phyloP scores from a whole-genome alignment of 1,284 basidiomycete genomes.

The Ustilago nuda region DNA sequence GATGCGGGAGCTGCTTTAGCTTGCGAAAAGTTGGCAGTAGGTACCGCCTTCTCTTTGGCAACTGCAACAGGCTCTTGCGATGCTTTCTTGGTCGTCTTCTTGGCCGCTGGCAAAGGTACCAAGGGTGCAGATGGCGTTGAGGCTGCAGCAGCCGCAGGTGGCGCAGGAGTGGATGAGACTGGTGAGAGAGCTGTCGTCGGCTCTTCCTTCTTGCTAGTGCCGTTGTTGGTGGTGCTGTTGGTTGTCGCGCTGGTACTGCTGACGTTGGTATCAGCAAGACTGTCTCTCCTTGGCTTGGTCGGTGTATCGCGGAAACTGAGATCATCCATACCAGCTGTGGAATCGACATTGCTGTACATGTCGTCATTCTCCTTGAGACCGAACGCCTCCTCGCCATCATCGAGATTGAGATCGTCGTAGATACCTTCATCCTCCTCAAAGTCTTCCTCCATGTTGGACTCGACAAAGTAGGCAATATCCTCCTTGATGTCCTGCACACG shows the following conservation, averaged over 20 bases:
- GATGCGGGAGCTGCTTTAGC: conserved; percentile 72
- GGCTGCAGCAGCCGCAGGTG: conserved; percentile 12
- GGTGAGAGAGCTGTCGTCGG: conserved; percentile 16
- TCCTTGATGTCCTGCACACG: conserved; percentile 87
- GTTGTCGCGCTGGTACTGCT: conserved; percentile 1
- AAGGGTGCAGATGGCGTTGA: conserved; percentile 14
- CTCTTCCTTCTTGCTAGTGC: conserved; percentile 69
- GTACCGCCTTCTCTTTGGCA: conserved; percentile 76
- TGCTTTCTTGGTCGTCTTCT: conserved; percentile 53
- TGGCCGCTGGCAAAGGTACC: conserved; percentile 19
- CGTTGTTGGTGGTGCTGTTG: conserved; percentile 60
- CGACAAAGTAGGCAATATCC: conserved; percentile 96
- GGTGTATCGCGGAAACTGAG: conserved; percentile 47
- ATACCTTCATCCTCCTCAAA: conserved; percentile 98
- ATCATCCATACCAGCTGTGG: conserved; percentile 71
- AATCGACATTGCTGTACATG: conserved; percentile 72
- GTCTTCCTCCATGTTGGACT: conserved; percentile 94
- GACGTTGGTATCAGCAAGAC: conserved; percentile 73
- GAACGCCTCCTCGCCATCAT: conserved; percentile 81
- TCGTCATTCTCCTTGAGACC: conserved; percentile 76
- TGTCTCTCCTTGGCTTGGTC: conserved; percentile 42
- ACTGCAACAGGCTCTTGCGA: conserved; percentile 48
- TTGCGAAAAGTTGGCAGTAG: conserved; percentile 80
- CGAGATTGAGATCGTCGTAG: conserved; percentile 96
- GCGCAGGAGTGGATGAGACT: conserved; percentile 17